These are phyloP conservation scores for Fusarium pseudograminearum DNA, from an alignment of 2,329 filamentous ascomycete species.

Conservation along the genomic window DNA sequence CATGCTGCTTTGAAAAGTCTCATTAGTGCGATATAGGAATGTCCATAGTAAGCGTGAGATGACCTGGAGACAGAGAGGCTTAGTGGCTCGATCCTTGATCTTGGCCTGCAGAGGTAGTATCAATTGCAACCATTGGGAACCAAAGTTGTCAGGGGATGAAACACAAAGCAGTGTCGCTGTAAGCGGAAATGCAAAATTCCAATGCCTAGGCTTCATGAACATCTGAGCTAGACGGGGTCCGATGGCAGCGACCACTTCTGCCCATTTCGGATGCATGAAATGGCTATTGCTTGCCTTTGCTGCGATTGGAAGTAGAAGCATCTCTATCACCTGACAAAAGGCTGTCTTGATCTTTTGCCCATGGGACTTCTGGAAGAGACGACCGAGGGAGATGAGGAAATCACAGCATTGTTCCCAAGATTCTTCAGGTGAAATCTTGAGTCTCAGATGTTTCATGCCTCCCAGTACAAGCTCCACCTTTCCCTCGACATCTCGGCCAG, in stretches of 20 bases:
- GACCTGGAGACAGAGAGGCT: slow-evolving; percentile 85
- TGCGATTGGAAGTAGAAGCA: slow-evolving; percentile 86
- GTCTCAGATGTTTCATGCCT: slow-evolving; percentile 89
- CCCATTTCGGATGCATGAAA: slow-evolving; percentile 86
- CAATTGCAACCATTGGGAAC: slow-evolving; percentile 86
- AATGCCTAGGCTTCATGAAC: slow-evolving; percentile 92
- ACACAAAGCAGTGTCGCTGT: slow-evolving; percentile 89
- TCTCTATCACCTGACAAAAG: slow-evolving; percentile 92
- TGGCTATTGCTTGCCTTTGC: slow-evolving; percentile 81
- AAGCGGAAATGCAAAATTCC: slow-evolving; percentile 88
- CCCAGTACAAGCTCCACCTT: slow-evolving; percentile 88
- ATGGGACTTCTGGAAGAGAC: slow-evolving; percentile 85
- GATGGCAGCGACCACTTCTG: slow-evolving; percentile 82
- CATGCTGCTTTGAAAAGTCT: slow-evolving; percentile 73
- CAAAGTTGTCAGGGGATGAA: slow-evolving; percentile 85
- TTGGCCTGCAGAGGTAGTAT: slow-evolving; percentile 82
- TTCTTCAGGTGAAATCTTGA: slow-evolving; percentile 78
- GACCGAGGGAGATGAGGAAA: slow-evolving; percentile 84
- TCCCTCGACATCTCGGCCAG: slow-evolving; percentile 77
- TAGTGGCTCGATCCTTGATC: slow-evolving; percentile 83
- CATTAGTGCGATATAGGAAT: slow-evolving; percentile 87
- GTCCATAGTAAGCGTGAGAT: slow-evolving; percentile 94
- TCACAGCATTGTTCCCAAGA: slow-evolving; percentile 90
- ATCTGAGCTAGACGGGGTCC: slow-evolving; percentile 84
- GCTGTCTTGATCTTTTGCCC: slow-evolving; percentile 92